Conservation (phyloP, 2,329 filamentous ascomycete genomes). For the Neocatenulostroma microsporum region DNA sequence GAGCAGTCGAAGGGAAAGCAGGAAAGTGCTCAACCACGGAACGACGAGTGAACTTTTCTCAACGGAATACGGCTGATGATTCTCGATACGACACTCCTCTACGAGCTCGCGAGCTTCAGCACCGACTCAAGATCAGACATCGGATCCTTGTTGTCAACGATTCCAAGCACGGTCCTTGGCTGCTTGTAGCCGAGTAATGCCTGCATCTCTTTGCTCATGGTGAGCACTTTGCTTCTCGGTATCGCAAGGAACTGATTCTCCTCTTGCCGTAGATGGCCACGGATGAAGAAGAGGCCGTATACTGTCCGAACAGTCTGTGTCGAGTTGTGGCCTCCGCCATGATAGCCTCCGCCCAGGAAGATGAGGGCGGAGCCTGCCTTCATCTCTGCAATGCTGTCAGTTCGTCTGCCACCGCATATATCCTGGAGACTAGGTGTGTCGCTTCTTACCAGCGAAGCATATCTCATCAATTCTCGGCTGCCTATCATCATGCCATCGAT, state of each 20-base stretch:
- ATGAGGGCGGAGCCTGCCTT: slow-evolving; percentile 30
- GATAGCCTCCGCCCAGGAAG: slow-evolving; percentile 29
- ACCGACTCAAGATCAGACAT: slow-evolving; percentile 14
- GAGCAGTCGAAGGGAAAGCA: no score
- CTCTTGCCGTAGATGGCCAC: slow-evolving; percentile 26
- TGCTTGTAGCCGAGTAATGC: slow-evolving; percentile 30
- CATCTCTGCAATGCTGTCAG: slow-evolving; percentile 26
- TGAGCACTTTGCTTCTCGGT: slow-evolving; percentile 23
- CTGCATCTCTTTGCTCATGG: slow-evolving; percentile 30
- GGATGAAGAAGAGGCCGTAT: slow-evolving; percentile 28
- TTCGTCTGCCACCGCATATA: no score
- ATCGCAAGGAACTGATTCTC: slow-evolving; percentile 32
- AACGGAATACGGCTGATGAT: no score
- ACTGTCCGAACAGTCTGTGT: slow-evolving; percentile 21
- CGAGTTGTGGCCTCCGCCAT: slow-evolving; percentile 29
- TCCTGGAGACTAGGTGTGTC: no score
- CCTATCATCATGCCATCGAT: slow-evolving; percentile 27
- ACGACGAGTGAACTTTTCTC: no score
- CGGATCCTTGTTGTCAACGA: slow-evolving; percentile 29
- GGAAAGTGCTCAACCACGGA: no score
- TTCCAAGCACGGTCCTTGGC: slow-evolving; percentile 25
- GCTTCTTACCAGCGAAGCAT: slow-evolving; percentile 28
- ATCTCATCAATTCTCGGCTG: slow-evolving; percentile 24
- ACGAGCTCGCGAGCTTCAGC: no score
- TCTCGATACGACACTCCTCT: no score